These are phyloP conservation scores for Sporothrix sp. DNA, from an alignment of 2,329 filamentous ascomycete genomes.

Conservation along the genomic window DNA sequence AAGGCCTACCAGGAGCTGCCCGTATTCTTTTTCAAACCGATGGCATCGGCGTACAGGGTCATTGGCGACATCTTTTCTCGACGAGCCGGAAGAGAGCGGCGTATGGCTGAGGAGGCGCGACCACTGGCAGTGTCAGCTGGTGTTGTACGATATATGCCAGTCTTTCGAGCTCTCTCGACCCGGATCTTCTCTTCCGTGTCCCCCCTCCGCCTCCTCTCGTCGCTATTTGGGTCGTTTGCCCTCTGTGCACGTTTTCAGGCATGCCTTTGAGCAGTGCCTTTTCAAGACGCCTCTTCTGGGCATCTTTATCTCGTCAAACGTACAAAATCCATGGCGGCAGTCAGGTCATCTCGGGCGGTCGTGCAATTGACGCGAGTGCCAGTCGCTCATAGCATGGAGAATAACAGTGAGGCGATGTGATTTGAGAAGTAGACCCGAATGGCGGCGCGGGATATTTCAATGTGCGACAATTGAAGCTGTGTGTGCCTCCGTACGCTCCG, in stretches of 20 bases:
- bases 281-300: too few species aligned
- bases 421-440: too few species aligned
- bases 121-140: conserved; percentile 39
- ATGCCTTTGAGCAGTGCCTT: too few species aligned
- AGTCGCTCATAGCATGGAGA: background rate
- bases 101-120: conserved; percentile 56
- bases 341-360: conserved; percentile 34
- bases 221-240: too few species aligned
- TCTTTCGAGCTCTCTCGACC: background rate
- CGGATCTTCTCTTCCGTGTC: background rate
- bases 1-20: conserved; percentile 51
- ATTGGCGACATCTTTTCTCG: conserved; percentile 50
- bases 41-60: conserved; percentile 55
- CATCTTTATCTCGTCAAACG: conserved; percentile 25
- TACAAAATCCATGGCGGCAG: conserved; percentile 48
- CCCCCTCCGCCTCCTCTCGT: too few species aligned
- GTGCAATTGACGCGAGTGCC: background rate
- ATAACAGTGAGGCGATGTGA: too few species aligned
- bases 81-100: conserved; percentile 45
- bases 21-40: conserved; percentile 58
- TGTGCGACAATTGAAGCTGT: background rate
- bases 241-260: too few species aligned
- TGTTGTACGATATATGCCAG: background rate
- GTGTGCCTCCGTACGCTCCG: background rate
- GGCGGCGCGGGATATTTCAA: too few species aligned